A percentile compares a stretch with the other conserved stretches of the same genome.
Evolutionary conservation across 495 filamentous ascomycete species (phyloP).

Genomic region (Penicillium coprophilum): DNA sequence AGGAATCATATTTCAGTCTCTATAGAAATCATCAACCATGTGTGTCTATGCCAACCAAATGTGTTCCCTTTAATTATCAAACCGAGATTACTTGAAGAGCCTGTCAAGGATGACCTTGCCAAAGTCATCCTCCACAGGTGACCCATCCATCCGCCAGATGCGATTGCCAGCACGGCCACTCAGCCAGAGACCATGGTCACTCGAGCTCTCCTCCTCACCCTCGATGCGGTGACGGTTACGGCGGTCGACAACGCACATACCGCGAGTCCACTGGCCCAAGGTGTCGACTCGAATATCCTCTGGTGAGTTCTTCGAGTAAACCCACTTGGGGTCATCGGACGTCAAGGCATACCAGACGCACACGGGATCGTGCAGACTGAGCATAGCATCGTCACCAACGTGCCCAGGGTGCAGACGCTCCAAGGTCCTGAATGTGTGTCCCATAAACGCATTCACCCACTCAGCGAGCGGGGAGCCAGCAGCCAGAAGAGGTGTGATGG

Average conservation of each 20-base stretch:
- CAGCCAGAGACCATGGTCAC: conserved; percentile 75
- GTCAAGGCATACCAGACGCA: conserved; percentile 84
- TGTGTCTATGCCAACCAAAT: conserved; percentile 5
- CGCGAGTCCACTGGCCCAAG: conserved; percentile 88
- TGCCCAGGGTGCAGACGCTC: conserved; percentile 55
- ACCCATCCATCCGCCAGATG: conserved; percentile 62
- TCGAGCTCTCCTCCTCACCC: conserved; percentile 54
- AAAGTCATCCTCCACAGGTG: conserved; percentile 45
- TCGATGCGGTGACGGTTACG: conserved; percentile 61
- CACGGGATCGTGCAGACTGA: conserved; percentile 86
- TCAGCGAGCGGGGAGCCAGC: conserved; percentile 73
- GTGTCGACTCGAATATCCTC: conserved; percentile 87
- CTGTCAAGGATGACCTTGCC: conserved; percentile 44
- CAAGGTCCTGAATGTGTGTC: conserved; percentile 73
- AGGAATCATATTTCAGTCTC: not conserved
- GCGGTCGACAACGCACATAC: conserved; percentile 82
- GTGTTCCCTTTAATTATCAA: not conserved
- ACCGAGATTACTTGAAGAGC: conserved; percentile 33
- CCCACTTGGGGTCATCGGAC: conserved; percentile 41
- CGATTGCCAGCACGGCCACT: conserved; percentile 69
- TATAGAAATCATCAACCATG: conserved; percentile 3
- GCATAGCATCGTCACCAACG: conserved; percentile 52
- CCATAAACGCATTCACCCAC: conserved; percentile 79
- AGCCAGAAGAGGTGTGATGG: conserved; percentile 47
- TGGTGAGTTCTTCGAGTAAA: conserved; percentile 39